Evolutionary conservation across 192 early-diverging fungal species (phyloP), one percentile per base, ranked within the genome.

Genomic region (Coemansia sp.): DNA sequence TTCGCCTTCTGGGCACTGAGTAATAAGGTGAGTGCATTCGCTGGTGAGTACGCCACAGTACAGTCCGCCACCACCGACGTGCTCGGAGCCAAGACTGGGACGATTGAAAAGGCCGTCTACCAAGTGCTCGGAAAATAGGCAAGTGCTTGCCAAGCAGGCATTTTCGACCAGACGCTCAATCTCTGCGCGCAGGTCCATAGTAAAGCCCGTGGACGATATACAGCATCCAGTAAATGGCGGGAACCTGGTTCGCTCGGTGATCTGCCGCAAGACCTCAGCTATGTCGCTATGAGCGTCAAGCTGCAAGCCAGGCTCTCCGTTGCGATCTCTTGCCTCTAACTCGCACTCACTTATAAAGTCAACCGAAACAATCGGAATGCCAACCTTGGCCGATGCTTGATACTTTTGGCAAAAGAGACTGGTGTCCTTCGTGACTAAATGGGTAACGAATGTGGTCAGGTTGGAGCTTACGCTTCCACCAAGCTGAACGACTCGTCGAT

Each of bases 1-100:
- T 63, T 85, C 70, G 31, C 79, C 76, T 7, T 73, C 36, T 0
- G 70, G 66, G 3, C 51, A 49, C 8, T 41, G 60, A 2, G 78
- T 73, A 59, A 85, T 80, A 33, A 85, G 70, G 34, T 85, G 84
- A 16, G 84, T 81, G 74, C 84, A 85, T 1, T 66, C 47, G n/a
- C 52, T 61, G 0, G 75, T 81, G 38, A 85, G 67, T 16, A 65
- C 63, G 36, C 70, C 67, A 40, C 68, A 66, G 62, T 85, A 85
- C 10, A 65, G 29, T 27, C 79, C 84, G 6, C 79, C 79, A 20
- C 84, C 84, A 36, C 84, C 80, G 41, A 85, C 44, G 2, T 52
- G 42, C 24, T 42, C 34, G 8, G 43, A 24, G 38, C 40, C 33
- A 20, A 18, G 38, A 24, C n/a, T 42, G 15, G 36, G 20, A 22